Percentiles rank a stretch among this genome's conserved stretches.
Evolutionary conservation across 169 alveolate species (phyloP).

Genomic region (Cryptosporidium baileyi): DNA sequence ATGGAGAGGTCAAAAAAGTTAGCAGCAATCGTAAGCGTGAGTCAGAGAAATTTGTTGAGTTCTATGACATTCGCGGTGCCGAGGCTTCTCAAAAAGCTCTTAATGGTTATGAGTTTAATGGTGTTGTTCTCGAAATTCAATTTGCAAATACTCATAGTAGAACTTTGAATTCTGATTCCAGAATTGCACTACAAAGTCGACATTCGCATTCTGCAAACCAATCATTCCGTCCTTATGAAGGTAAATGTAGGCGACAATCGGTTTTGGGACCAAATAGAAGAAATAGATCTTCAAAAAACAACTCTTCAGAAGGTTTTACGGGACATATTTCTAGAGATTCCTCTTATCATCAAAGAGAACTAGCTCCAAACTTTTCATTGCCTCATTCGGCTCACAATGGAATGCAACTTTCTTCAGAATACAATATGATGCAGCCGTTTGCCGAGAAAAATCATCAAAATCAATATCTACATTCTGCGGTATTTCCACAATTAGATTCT

Average conservation of each 20-base stretch:
- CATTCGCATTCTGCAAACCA: background rate
- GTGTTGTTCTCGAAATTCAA: constrained; percentile 24
- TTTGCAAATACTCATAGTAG: constrained; percentile 53
- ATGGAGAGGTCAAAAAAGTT: constrained; percentile 72
- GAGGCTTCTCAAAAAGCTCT: constrained; percentile 71
- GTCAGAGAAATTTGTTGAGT: constrained; percentile 75
- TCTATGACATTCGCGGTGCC: constrained; percentile 70
- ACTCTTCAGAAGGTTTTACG: too few species aligned
- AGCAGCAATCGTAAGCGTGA: constrained; percentile 72
- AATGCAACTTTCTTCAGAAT: too few species aligned
- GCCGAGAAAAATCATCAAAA: too few species aligned
- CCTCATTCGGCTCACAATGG: too few species aligned
- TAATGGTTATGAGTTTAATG: constrained; percentile 70
- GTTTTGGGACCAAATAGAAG: background rate
- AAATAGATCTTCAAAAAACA: background rate
- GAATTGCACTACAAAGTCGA: background rate
- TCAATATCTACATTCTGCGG: too few species aligned
- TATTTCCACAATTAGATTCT: too few species aligned
- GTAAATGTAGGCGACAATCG: background rate
- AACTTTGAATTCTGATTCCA: constrained; percentile 21
- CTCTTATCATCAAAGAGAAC: too few species aligned
- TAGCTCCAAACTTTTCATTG: too few species aligned
- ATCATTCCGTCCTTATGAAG: background rate
- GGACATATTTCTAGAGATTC: too few species aligned
- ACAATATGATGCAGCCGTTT: too few species aligned